phyloP scores from a whole-genome alignment of 106 monocot genomes.

The Hemerocallis citrina region DNA sequence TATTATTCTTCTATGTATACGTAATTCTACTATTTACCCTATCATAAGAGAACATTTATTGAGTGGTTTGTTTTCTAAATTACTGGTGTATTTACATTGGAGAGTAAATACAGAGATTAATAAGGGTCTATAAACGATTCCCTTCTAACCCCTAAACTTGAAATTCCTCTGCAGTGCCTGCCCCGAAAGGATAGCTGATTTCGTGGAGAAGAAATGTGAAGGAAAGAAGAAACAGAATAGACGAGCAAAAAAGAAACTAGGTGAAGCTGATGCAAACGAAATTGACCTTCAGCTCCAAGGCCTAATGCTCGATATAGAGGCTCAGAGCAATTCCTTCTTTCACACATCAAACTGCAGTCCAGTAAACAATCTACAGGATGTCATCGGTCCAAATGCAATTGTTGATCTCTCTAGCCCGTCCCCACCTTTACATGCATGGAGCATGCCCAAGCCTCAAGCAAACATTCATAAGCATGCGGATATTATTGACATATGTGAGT shows the following conservation, averaged over 20 bases:
- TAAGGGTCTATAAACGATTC: too few species aligned
- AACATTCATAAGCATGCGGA: constrained; percentile 2
- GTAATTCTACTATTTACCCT: too few species aligned
- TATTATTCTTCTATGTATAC: background rate
- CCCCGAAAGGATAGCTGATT: constrained; percentile 70
- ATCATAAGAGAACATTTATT: too few species aligned
- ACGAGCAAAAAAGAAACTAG: constrained; percentile 32
- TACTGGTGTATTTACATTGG: too few species aligned
- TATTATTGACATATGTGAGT: constrained; percentile 41
- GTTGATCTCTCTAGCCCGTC: constrained; percentile 73
- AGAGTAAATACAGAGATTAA: too few species aligned
- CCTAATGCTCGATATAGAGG: constrained; percentile 38
- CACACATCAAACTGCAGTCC: background rate
- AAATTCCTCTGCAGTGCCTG: constrained; percentile 76
- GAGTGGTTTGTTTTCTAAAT: too few species aligned
- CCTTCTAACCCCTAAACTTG: too few species aligned
- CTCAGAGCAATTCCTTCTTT: constrained; percentile 14
- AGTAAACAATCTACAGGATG: background rate
- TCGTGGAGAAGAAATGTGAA: constrained; percentile 43
- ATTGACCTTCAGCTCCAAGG: constrained; percentile 50
- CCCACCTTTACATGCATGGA: constrained; percentile 43
- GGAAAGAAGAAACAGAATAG: constrained; percentile 42
- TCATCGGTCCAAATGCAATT: constrained; percentile 10
- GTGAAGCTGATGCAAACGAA: constrained; percentile 20
- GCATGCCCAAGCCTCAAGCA: constrained; percentile 22